A percentile compares a stretch with the other conserved stretches of the same genome.
Conservation (phyloP, 805 yeast genomes). For the Candida sonorensis region DNA sequence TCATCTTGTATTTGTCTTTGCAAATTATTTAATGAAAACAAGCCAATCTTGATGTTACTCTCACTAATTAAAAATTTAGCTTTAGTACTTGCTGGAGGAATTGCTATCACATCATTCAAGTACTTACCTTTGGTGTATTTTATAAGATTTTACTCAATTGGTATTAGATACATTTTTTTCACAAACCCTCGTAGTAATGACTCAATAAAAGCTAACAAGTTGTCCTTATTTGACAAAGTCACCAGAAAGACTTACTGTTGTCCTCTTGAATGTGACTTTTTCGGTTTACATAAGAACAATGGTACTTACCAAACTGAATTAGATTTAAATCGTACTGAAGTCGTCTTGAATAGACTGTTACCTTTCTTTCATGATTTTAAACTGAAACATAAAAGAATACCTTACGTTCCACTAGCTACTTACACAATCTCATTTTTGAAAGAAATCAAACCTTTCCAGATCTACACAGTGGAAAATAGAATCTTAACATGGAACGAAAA, state of each 20-base stretch:
- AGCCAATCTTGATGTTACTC: too few relatives aligned
- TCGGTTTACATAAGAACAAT: slow-evolving; percentile 74
- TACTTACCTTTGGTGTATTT: slow-evolving; percentile 63
- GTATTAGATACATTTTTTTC: slow-evolving; percentile 35
- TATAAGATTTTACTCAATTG: slow-evolving; percentile 50
- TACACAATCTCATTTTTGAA: slow-evolving; percentile 60
- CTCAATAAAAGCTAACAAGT: background rate
- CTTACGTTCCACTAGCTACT: slow-evolving; percentile 74
- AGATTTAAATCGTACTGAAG: slow-evolving; percentile 68
- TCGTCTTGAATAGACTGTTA: slow-evolving; percentile 48
- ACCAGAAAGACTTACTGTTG: slow-evolving; percentile 36
- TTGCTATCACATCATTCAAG: slow-evolving; percentile 43
- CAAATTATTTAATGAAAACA: too few relatives aligned
- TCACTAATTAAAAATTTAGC: background rate
- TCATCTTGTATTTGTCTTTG: too few relatives aligned
- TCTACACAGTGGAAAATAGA: slow-evolving; percentile 47
- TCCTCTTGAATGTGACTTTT: slow-evolving; percentile 77
- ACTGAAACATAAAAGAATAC: slow-evolving; percentile 25
- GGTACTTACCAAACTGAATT: slow-evolving; percentile 78
- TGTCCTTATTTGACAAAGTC: slow-evolving; percentile 3
- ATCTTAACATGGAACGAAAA: slow-evolving; percentile 81
- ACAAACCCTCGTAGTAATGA: too few relatives aligned
- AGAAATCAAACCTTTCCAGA: slow-evolving; percentile 65
- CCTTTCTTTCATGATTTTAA: slow-evolving; percentile 18
- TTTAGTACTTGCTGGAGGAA: background rate